phyloP scores from a whole-genome alignment of 495 filamentous ascomycete species.

The Penicillium macrosclerotiorum region DNA sequence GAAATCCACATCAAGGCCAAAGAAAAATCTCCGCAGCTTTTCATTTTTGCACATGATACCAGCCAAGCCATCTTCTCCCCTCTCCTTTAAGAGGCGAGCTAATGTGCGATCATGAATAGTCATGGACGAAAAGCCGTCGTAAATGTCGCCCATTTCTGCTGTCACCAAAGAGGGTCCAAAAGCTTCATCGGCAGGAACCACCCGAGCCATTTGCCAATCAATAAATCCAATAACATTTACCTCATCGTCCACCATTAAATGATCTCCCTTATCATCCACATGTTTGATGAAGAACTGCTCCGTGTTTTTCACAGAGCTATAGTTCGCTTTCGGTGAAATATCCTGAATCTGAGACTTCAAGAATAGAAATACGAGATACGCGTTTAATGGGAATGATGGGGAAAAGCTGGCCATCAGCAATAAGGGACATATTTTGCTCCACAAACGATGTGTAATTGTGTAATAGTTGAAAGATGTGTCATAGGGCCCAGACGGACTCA shows the following conservation, averaged over 20 bases:
- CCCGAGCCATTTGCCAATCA: conserved; percentile 37
- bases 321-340: background rate
- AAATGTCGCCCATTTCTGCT: conserved; percentile 29
- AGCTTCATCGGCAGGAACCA: conserved; percentile 26
- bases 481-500: conserved; percentile 24
- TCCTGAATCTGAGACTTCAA: conserved; percentile 5
- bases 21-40: conserved; percentile 8
- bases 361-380: conserved; percentile 28
- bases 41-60: conserved; percentile 1
- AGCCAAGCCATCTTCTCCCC: background rate
- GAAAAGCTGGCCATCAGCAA: conserved; percentile 22
- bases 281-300: conserved; percentile 40
- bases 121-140: conserved; percentile 8
- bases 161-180: conserved; percentile 37
- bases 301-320: conserved; percentile 1
- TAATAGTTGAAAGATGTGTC: conserved; percentile 18
- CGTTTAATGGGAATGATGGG: conserved; percentile 20
- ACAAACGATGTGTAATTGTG: conserved; percentile 15
- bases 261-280: too few relatives aligned
- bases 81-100: conserved; percentile 3
- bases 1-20: conserved; percentile 12
- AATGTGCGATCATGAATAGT: conserved; percentile 4
- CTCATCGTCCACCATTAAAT: conserved; percentile 39
- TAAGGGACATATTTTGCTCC: conserved; percentile 23
- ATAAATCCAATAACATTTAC: conserved; percentile 41